phyloP scores from a whole-genome alignment of 306 rosid genomes.

The Crotalaria pallida region DNA sequence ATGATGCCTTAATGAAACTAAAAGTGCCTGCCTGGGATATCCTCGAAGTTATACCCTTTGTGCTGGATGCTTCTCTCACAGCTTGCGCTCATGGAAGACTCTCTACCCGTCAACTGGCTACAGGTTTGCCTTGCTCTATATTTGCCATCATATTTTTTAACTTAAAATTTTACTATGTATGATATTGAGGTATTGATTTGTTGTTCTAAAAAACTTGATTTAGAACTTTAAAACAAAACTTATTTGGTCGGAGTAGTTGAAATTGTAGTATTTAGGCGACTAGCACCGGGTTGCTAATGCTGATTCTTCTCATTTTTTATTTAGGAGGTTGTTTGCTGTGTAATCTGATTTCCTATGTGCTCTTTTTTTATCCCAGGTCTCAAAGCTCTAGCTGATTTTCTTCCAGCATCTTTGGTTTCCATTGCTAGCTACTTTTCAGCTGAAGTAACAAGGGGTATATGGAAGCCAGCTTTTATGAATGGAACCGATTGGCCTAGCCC shows the following conservation, averaged over 20 bases:
- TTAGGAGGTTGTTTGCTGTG: slow-evolving; percentile 18
- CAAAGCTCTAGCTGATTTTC: slow-evolving; percentile 86
- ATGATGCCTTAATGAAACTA: slow-evolving; percentile 61
- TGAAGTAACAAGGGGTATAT: slow-evolving; percentile 92
- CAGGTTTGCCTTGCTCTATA: slow-evolving; percentile 47
- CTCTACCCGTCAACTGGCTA: slow-evolving; percentile 82
- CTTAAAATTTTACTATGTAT: not conserved
- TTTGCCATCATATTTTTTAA: not conserved
- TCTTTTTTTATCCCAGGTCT: slow-evolving; percentile 55
- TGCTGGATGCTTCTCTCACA: slow-evolving; percentile 85
- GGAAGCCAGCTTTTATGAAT: slow-evolving; percentile 95
- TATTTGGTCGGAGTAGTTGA: too few relatives aligned
- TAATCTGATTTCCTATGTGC: slow-evolving; percentile 16
- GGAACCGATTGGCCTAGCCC: slow-evolving; percentile 99
- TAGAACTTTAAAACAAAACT: too few relatives aligned
- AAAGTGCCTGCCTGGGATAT: slow-evolving; percentile 96
- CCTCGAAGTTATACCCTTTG: slow-evolving; percentile 89
- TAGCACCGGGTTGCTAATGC: not conserved
- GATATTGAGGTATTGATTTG: slow-evolving; percentile 6
- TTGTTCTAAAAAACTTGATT: too few relatives aligned
- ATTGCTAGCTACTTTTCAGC: slow-evolving; percentile 85
- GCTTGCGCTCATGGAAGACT: slow-evolving; percentile 87
- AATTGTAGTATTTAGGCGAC: not conserved
- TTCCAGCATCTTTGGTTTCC: slow-evolving; percentile 86
- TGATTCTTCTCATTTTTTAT: not conserved